Percentiles rank a stretch among this genome's conserved stretches.
phyloP scores from a whole-genome alignment of 345 rosid genomes.

The Iberis pinnata region DNA sequence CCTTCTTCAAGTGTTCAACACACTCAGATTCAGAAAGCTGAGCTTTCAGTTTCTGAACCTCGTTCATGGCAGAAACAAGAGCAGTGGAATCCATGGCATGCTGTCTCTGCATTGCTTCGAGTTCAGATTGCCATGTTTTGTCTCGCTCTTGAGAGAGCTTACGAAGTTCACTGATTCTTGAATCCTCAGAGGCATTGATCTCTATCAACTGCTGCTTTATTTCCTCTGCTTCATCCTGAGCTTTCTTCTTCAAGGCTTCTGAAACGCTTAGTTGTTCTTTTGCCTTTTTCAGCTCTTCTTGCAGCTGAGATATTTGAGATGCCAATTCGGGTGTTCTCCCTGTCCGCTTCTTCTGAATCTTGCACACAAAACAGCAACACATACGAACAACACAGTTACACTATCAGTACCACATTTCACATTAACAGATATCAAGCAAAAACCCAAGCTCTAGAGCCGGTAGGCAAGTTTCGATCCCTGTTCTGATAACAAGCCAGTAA shows the following conservation, averaged over 20 bases:
- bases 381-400: no score
- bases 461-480: no score
- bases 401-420: no score
- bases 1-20: slow-evolving; percentile 50
- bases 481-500: background rate
- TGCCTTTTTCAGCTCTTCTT: slow-evolving; percentile 67
- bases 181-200: slow-evolving; percentile 68
- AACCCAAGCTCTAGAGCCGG: no score
- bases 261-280: slow-evolving; percentile 61
- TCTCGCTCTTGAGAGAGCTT: slow-evolving; percentile 78
- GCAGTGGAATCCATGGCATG: slow-evolving; percentile 70
- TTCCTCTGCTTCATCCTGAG: slow-evolving; percentile 68
- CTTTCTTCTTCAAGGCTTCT: slow-evolving; percentile 57
- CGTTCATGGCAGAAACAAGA: slow-evolving; percentile 67
- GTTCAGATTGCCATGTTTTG: slow-evolving; percentile 85
- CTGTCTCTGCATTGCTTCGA: slow-evolving; percentile 82
- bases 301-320: slow-evolving; percentile 57
- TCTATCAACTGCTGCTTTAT: slow-evolving; percentile 61
- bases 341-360: slow-evolving; percentile 51
- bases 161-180: slow-evolving; percentile 61
- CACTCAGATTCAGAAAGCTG: slow-evolving; percentile 67
- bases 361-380: slow-evolving; percentile 7
- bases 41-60: slow-evolving; percentile 71
- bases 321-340: slow-evolving; percentile 50
- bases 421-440: background rate